These are phyloP conservation scores for Ceratopteris richardii DNA, from an alignment of 75 land plant genomes.

Conservation along the genomic window DNA sequence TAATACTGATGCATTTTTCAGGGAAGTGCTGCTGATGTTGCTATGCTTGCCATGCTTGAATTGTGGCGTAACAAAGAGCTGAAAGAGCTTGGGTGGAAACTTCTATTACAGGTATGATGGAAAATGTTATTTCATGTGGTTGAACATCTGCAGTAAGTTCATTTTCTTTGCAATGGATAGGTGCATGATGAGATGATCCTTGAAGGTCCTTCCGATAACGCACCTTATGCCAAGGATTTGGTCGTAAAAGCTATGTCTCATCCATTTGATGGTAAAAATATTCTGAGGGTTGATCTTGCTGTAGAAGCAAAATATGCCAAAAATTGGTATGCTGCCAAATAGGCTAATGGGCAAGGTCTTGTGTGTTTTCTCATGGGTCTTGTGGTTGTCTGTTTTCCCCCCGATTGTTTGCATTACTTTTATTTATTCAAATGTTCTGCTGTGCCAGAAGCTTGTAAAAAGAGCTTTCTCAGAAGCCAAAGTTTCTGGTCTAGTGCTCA, in stretches of 20 bases:
- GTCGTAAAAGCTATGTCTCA: conserved; percentile 86
- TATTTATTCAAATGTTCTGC: background rate
- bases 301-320: conserved; percentile 90
- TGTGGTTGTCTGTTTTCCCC: background rate
- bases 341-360: background rate
- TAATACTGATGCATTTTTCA: conserved; percentile 9
- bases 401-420: background rate
- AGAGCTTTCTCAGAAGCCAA: background rate
- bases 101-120: conserved; percentile 66
- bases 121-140: background rate
- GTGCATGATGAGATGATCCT: conserved; percentile 98
- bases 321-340: conserved; percentile 93
- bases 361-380: background rate
- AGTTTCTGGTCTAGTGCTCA: background rate
- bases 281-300: conserved; percentile 58
- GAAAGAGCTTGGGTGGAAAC: conserved; percentile 84
- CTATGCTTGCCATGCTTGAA: conserved; percentile 98
- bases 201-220: conserved; percentile 88
- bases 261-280: conserved; percentile 78
- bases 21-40: conserved; percentile 99
- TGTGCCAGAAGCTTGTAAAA: background rate
- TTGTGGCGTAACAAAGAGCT: conserved; percentile 51
- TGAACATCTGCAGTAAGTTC: background rate
- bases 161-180: too few species aligned
- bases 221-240: conserved; percentile 64